Base-by-base conservation (phyloP, 2,329 filamentous ascomycete genomes). In the Clarireedia monteithiana region DNA sequence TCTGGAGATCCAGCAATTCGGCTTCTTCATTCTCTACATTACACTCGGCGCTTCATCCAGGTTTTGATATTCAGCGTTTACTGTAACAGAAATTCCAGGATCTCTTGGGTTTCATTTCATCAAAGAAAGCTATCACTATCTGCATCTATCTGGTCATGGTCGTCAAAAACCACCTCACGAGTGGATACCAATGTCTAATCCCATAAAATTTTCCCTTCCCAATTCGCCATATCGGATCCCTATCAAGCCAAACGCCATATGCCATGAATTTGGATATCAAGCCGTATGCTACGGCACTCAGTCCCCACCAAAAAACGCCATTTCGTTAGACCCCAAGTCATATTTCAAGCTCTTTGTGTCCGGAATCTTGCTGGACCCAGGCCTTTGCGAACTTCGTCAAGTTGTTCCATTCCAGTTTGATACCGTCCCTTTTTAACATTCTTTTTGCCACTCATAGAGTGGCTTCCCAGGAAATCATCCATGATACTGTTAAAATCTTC, bases 401-500 rank as follows among this genome's bases (percentile, higher is more conserved):
- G 76, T 75, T 97, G 89, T 71, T 89, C 85, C 62, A 96, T 78
- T 0, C 94, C 94, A 58, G 81, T 88, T 69, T 88, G 86, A 62
- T 87, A 84, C 68, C 86, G 89, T 17, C 86, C 86, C 73, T 91
- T 90, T 74, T 91, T 92, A 20, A 90, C 81, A 58, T 78, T 76
- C 69, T 84, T 85, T 74, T 90, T 91, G 2, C 86, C 86, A 24
- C 79, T 79, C 72, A 83, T 85, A 9, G 82, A 82, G 68, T 89
- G 86, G 36, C 77, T 84, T 7, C 84, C 88, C 26, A 97, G 73
- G 73, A 99, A 99, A 56, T 96, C 91, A 68, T 97, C 92, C 77
- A 99, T 84, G 68, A 97, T 90, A 59, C 77, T 81, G 68, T 96
- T 86, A 71, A 99, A 96, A 69, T 96, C 91, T 40, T 79, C 76